Base-by-base conservation (phyloP, 1,284 basidiomycete species). In the Cutaneotrichosporon dermatis region DNA sequence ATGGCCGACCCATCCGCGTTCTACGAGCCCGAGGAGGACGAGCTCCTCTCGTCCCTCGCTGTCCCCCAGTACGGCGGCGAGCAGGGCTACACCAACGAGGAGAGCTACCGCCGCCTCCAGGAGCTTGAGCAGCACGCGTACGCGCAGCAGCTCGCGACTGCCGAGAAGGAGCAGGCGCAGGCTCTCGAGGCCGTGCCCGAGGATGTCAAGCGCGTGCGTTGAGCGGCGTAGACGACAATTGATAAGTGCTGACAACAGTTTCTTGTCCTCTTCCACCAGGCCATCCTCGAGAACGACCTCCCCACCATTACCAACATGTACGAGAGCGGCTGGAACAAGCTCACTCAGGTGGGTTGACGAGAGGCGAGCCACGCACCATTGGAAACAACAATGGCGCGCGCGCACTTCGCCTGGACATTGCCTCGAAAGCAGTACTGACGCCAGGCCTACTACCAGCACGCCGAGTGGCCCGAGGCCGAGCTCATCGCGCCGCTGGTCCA, bases 401-500 rank as follows among this genome's bases (percentile, higher is more conserved):
- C 25, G 25, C 25, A 25, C 25, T 2, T 25, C 25, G 25, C 25
- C 25, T 25, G 25, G 25, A 25, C 25, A 16, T 6, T 34, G 9
- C 2, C 12, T 15, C 10, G 0, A 2, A 15, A 42, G 2, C 13
- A 4, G n/a, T 25, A 7, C 58, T 61, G 35, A 64, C 50, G 5
- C n/a, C 90, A 96, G 80, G 93, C 95, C 80, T 94, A 89, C 82
- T 98, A 96, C 75, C 79, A 90, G 10, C 90, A 89, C 76, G 87
- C 87, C 11, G 95, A 99, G 77, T 98, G 95, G 95, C 95, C 95
- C 5, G 93, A 97, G 76, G 92, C 93, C 13, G 95, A 98, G 80
- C 82, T 92, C 62, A 92, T 98, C 70, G 89, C 92, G 7, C 92
- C 92, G 9, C 82, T 99, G 60, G 94, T 98, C 58, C 88, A 92